A percentile compares a stretch with the other conserved stretches of the same genome.
These are phyloP conservation scores for Boletus rufocinnamomeus DNA, from an alignment of 768 basidiomycete species.

Conservation along the genomic window DNA sequence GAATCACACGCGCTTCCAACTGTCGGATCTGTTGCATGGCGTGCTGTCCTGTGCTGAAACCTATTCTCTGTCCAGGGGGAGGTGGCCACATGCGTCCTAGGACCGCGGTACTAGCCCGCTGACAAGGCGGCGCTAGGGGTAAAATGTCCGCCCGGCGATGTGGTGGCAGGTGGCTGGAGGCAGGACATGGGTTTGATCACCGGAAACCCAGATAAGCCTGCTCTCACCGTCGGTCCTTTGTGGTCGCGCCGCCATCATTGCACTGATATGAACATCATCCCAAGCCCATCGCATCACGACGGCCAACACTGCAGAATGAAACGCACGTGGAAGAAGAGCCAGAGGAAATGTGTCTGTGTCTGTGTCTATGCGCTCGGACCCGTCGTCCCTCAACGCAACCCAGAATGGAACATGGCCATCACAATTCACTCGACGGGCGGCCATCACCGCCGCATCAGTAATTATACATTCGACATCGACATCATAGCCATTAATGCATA, in stretches of 20 bases:
- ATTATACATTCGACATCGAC: slow-evolving; percentile 10
- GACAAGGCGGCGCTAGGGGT: not conserved
- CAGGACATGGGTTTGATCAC: slow-evolving; percentile 5
- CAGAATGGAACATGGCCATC: slow-evolving; percentile 5
- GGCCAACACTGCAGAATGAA: slow-evolving; percentile 7
- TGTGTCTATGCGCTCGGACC: slow-evolving; percentile 13
- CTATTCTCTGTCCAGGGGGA: not conserved
- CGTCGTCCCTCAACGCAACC: slow-evolving; percentile 1
- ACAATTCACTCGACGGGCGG: not conserved
- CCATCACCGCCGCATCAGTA: slow-evolving; percentile 14
- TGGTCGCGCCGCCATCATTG: not conserved
- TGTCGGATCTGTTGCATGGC: too few species aligned
- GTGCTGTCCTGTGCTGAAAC: too few species aligned
- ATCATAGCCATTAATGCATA: slow-evolving; percentile 17
- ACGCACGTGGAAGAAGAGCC: slow-evolving; percentile 5
- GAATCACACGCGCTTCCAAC: too few species aligned
- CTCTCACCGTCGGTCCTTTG: not conserved
- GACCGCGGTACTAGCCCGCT: not conserved
- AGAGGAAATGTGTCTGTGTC: not conserved
- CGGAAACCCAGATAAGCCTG: not conserved
- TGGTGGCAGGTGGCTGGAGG: not conserved
- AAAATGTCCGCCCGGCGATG: not conserved
- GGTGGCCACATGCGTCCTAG: not conserved
- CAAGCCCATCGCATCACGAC: not conserved
- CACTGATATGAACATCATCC: not conserved